Evolutionary conservation across 225 moss, liverwort and hornwort species (phyloP), one percentile per base, ranked within the genome.

Genomic region (Polytrichum commune): DNA sequence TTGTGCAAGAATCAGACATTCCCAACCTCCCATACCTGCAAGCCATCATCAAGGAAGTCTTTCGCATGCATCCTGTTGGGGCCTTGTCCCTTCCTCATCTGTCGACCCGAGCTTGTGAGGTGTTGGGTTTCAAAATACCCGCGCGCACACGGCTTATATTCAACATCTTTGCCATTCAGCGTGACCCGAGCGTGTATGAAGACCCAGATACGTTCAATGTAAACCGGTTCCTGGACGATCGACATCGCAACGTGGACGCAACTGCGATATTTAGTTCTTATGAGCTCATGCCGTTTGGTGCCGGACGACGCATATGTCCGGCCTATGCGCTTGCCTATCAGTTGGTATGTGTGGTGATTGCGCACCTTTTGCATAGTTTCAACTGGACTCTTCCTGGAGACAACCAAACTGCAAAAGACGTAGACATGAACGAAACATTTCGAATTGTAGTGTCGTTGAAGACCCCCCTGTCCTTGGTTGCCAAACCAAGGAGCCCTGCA

Each of bases 61-160:
- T 87, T 33, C 73, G 83, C 7, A 65, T 89, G 53, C 93, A 91
- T 55, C 83, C 89, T 0, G 83, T 80, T 2, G 73, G 79, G 0
- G 80, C 77, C 0, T n/a, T 89, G 9, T 57, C 76, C 7, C 53
- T 71, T 19, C 93, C 85, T 0, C 73, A 79, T 9, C 80, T 86
- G 18, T 86, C 84, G 0, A 69, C 53, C 1, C 67, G 53, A 30
- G 57, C 53, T 1, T 73, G 72, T 0, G 7, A 38, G 2, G 62
- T 64, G 8, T 27, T 16, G 22, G 82, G 77, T 2, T 89, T 83
- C 66, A 29, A 76, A 16, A 68, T 93, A 63, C 91, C 91, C 0
- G 69, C 76, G 0, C 81, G 85, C 28, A 87, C 89, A 0, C 71
- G 85, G 4, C 70, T 93, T 20, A 27, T 91, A 18, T 74, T 89